A percentile compares a stretch with the other conserved stretches of the same genome.
Evolutionary conservation across 768 basidiomycete species (phyloP).

Genomic region (Scleroderma citrinum): DNA sequence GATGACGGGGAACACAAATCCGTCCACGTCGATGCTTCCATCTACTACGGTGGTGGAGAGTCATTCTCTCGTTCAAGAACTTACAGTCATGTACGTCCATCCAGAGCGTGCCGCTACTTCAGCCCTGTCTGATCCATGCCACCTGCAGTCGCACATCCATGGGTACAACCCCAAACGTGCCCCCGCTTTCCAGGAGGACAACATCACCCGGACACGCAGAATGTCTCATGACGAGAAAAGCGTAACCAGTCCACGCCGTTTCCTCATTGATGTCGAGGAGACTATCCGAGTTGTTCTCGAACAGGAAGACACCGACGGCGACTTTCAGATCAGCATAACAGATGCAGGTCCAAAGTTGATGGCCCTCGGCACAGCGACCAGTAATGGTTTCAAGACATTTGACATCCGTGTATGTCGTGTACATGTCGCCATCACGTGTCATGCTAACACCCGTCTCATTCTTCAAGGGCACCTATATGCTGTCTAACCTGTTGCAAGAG

Average conservation of each 20-base stretch:
- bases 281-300: constrained; percentile 94
- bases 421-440: background rate
- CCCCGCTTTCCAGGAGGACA: constrained; percentile 74
- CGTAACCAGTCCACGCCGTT: constrained; percentile 73
- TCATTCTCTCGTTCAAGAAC: constrained; percentile 78
- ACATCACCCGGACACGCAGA: constrained; percentile 65
- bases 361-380: constrained; percentile 92
- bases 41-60: constrained; percentile 81
- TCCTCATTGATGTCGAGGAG: constrained; percentile 96
- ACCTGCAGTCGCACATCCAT: constrained; percentile 58
- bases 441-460: constrained; percentile 8
- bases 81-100: constrained; percentile 68
- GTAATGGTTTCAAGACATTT: constrained; percentile 97
- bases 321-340: constrained; percentile 93
- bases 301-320: constrained; percentile 96
- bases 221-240: constrained; percentile 93
- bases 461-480: constrained; percentile 92
- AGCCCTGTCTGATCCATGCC: constrained; percentile 16
- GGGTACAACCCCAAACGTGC: constrained; percentile 65
- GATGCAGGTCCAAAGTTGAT: constrained; percentile 97
- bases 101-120: background rate
- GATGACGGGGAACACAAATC: constrained; percentile 49
- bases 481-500: constrained; percentile 98
- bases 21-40: constrained; percentile 63
- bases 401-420: constrained; percentile 72